These are phyloP conservation scores for Trichoderma virens DNA, from an alignment of 495 filamentous ascomycete species.

Conservation along the genomic window DNA sequence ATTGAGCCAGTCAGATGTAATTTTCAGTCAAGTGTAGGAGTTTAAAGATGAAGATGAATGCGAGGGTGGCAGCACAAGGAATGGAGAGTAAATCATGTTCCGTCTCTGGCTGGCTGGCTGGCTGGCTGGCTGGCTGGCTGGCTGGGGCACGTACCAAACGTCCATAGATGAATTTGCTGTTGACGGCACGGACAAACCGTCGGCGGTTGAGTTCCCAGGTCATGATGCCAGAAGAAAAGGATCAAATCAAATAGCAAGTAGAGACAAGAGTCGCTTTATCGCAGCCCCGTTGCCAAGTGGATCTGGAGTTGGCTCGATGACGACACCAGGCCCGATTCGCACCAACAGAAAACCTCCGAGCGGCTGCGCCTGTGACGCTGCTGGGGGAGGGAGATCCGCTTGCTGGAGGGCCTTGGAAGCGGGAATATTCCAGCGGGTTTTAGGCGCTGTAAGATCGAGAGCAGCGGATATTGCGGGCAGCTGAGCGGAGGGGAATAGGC, in stretches of 20 bases:
- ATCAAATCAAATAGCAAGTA: not conserved
- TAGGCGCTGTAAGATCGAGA: too few species aligned
- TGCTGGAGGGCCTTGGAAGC: not conserved
- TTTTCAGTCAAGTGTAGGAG: too few species aligned
- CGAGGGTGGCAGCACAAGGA: not conserved
- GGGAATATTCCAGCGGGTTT: too few species aligned
- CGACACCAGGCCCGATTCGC: not conserved
- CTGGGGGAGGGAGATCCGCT: not conserved
- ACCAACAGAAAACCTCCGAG: not conserved
- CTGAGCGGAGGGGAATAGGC: not conserved
- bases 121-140: not conserved
- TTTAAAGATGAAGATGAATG: too few species aligned
- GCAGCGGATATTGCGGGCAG: too few species aligned
- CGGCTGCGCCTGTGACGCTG: not conserved
- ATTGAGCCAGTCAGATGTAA: not conserved
- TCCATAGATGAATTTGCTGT: slow-evolving; percentile 73
- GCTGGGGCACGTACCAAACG: slow-evolving; percentile 56
- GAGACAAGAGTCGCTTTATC: not conserved
- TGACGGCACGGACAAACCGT: slow-evolving; percentile 58
- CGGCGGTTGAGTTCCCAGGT: slow-evolving; percentile 50
- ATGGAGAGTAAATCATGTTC: too few species aligned
- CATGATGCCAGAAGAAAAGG: slow-evolving; percentile 29
- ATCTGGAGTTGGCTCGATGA: not conserved
- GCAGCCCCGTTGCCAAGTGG: not conserved
- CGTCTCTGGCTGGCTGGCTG: not conserved